Evolutionary conservation across 2,329 filamentous ascomycete species (phyloP).

Genomic region (Eurotiales sp.): DNA sequence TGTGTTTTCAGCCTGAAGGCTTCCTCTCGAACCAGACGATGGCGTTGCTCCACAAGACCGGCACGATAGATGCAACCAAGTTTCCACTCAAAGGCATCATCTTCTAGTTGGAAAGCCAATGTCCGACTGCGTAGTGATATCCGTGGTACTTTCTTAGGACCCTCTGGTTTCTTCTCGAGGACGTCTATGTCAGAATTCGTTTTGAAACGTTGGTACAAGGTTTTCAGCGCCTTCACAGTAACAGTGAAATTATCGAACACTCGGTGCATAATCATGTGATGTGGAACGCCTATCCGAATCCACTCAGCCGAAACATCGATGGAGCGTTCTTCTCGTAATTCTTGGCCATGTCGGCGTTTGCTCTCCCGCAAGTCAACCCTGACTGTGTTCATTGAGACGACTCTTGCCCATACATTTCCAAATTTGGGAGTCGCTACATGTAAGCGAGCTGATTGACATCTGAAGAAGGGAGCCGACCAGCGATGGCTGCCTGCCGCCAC

Average conservation of each 20-base stretch:
- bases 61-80: conserved; percentile 89
- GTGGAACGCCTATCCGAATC: conserved; percentile 81
- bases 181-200: conserved; percentile 87
- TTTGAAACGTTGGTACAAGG: conserved; percentile 88
- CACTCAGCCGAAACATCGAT: conserved; percentile 83
- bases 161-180: conserved; percentile 77
- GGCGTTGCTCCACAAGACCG: conserved; percentile 83
- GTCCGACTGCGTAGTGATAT: conserved; percentile 77
- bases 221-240: conserved; percentile 77
- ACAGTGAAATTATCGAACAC: conserved; percentile 95
- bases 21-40: conserved; percentile 83
- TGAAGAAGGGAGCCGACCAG: conserved; percentile 79
- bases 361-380: conserved; percentile 77
- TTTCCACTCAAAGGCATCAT: conserved; percentile 97
- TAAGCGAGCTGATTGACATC: conserved; percentile 73
- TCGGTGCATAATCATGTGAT: conserved; percentile 83
- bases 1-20: conserved; percentile 85
- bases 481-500: conserved; percentile 80
- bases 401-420: conserved; percentile 76
- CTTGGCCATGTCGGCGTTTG: conserved; percentile 63
- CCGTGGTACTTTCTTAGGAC: conserved; percentile 80
- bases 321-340: conserved; percentile 68
- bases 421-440: conserved; percentile 86
- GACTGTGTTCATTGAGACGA: conserved; percentile 77
- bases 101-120: conserved; percentile 87